phyloP scores from a whole-genome alignment of 2,329 filamentous ascomycete genomes.

The Didymella glomerata region DNA sequence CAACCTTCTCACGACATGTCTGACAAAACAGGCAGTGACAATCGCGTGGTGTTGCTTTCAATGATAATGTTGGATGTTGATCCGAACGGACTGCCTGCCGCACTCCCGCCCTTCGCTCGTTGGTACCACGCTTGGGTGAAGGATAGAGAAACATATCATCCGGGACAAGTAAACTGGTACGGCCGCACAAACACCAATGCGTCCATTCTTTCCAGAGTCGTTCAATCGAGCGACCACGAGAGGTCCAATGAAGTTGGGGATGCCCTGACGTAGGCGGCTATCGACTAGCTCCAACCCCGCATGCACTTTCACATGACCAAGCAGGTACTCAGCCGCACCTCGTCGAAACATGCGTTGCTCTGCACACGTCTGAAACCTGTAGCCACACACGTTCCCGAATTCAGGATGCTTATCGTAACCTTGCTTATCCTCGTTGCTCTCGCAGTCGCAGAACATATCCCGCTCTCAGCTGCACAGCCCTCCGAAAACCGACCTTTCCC shows the following conservation, averaged over 20 bases:
- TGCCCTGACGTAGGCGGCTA: constrained; percentile 17
- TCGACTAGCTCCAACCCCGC: constrained; percentile 12
- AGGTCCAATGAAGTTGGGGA: neutral
- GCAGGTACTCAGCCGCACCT: constrained; percentile 9
- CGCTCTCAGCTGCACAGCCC: neutral
- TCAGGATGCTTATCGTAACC: neutral
- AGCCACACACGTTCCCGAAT: neutral
- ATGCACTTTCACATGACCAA: constrained; percentile 7
- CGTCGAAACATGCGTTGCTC: neutral
- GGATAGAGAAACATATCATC: neutral
- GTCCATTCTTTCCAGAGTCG: neutral
- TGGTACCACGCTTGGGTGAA: neutral
- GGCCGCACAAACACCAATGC: neutral
- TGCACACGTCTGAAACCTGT: neutral
- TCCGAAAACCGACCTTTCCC: neutral
- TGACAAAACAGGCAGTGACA: neutral
- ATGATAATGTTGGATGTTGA: neutral
- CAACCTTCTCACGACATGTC: neutral
- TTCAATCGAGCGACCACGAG: neutral
- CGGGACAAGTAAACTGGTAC: neutral
- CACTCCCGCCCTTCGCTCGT: neutral
- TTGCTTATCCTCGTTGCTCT: neutral
- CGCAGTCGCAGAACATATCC: neutral
- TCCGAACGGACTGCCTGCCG: neutral
- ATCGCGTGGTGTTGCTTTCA: neutral